A percentile compares a stretch with the other conserved stretches of the same genome.
Conservation (phyloP, 1,284 basidiomycete genomes). For the Trametes versicolor region DNA sequence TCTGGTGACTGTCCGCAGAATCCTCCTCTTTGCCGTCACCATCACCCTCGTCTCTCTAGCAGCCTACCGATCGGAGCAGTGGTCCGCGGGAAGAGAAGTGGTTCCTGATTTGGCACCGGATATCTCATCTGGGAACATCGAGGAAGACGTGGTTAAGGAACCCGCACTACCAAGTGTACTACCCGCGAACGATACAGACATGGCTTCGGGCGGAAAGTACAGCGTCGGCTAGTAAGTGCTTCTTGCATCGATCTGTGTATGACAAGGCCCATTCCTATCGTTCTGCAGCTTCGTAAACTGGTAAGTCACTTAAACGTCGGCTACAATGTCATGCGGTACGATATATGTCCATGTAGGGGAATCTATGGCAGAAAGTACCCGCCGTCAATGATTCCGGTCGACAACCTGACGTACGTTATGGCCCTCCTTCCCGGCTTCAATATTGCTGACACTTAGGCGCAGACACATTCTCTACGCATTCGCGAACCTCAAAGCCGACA, state of each 20-base stretch:
- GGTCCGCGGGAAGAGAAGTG: slow-evolving; percentile 43
- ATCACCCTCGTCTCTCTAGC: slow-evolving; percentile 51
- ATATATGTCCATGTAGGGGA: slow-evolving; percentile 69
- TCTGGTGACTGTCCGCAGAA: slow-evolving; percentile 31
- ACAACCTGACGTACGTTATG: slow-evolving; percentile 83
- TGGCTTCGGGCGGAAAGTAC: slow-evolving; percentile 60
- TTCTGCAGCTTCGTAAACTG: slow-evolving; percentile 76
- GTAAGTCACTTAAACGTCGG: slow-evolving; percentile 46
- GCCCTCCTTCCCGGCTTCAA: background rate
- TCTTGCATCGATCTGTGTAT: slow-evolving; percentile 15
- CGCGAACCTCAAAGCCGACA: slow-evolving; percentile 84
- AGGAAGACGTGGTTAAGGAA: slow-evolving; percentile 27
- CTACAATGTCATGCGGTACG: background rate
- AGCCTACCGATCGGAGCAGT: slow-evolving; percentile 58
- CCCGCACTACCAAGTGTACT: slow-evolving; percentile 28
- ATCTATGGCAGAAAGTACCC: slow-evolving; percentile 93
- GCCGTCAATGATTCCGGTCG: slow-evolving; percentile 81
- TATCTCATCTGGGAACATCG: slow-evolving; percentile 24
- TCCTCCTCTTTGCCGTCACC: slow-evolving; percentile 45
- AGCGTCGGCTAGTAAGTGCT: slow-evolving; percentile 81
- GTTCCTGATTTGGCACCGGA: slow-evolving; percentile 30
- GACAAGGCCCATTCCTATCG: slow-evolving; percentile 19
- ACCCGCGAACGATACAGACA: slow-evolving; percentile 39
- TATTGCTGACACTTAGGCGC: slow-evolving; percentile 23
- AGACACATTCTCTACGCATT: slow-evolving; percentile 91